Conservation (phyloP, 345 rosid species). For the Pistacia integerrima region DNA sequence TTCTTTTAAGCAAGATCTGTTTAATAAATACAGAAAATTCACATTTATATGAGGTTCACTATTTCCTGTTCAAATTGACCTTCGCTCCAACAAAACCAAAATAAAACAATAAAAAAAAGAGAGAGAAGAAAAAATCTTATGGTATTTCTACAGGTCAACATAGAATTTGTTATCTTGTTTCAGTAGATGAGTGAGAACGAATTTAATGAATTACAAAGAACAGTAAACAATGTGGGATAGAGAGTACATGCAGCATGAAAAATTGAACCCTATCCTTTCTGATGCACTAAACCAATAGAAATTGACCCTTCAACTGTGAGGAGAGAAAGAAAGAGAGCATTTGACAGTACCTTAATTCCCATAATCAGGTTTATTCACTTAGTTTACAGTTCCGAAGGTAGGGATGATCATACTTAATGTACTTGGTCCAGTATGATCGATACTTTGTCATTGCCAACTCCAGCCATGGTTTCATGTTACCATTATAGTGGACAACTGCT, state of each 20-base stretch:
- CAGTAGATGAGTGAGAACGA: constrained; percentile 30
- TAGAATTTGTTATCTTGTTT: constrained; percentile 27
- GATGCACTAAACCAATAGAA: constrained; percentile 20
- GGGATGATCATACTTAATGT: constrained; percentile 88
- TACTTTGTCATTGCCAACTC: constrained; percentile 97
- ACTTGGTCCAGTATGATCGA: constrained; percentile 85
- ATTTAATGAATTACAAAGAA: constrained; percentile 47
- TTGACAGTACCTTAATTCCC: constrained; percentile 23
- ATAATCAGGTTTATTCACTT: constrained; percentile 44
- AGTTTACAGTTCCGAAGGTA: constrained; percentile 80
- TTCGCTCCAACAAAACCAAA: not conserved
- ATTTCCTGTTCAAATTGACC: constrained; percentile 18
- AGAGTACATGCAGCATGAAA: constrained; percentile 28
- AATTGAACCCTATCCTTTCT: constrained; percentile 25
- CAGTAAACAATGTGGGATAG: constrained; percentile 35
- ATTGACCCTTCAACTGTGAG: constrained; percentile 10
- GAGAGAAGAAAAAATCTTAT: not conserved
- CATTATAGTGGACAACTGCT: constrained; percentile 94
- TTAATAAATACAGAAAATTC: constrained; percentile 26
- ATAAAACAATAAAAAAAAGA: not conserved
- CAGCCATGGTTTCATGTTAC: constrained; percentile 99
- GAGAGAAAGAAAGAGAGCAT: constrained; percentile 17
- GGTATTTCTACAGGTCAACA: constrained; percentile 30
- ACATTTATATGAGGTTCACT: constrained; percentile 14
- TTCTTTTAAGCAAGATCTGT: constrained; percentile 8